Conservation (phyloP, 2,329 filamentous ascomycete species). For the Aspergillus ustus region DNA sequence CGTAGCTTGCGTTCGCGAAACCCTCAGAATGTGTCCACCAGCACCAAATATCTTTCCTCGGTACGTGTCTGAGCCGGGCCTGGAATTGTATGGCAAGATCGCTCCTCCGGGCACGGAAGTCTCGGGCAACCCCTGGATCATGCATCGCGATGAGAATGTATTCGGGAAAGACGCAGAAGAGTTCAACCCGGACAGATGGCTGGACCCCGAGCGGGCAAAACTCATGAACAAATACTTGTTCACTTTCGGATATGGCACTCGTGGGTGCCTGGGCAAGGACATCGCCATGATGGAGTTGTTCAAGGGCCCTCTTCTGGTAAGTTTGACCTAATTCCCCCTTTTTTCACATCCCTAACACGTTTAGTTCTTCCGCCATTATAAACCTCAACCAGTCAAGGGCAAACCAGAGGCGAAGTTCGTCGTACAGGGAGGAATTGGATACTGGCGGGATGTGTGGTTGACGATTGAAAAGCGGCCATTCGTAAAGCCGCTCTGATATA, state of each 20-base stretch:
- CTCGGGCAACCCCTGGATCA: conserved; percentile 53
- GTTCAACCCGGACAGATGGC: conserved; percentile 50
- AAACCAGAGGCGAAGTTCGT: conserved; percentile 36
- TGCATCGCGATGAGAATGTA: conserved; percentile 50
- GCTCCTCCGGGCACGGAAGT: conserved; percentile 52
- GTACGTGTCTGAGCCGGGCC: conserved; percentile 42
- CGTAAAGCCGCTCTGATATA: conserved; percentile 19
- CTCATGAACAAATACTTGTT: conserved; percentile 55
- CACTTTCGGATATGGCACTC: conserved; percentile 56
- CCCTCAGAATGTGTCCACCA: conserved; percentile 56
- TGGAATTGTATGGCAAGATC: conserved; percentile 46
- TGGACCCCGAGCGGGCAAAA: conserved; percentile 43
- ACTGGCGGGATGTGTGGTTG: conserved; percentile 39
- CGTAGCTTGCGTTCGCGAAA: conserved; percentile 56
- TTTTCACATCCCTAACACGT: neutral
- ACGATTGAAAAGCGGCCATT: conserved; percentile 33
- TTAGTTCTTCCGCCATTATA: conserved; percentile 39
- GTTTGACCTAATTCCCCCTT: neutral
- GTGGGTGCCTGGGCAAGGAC: conserved; percentile 55
- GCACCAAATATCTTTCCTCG: conserved; percentile 58
- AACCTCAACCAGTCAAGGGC: conserved; percentile 25
- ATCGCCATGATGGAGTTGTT: conserved; percentile 60
- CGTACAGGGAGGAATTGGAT: conserved; percentile 41
- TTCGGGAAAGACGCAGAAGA: conserved; percentile 47
- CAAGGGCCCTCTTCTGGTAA: conserved; percentile 47